A percentile compares a stretch with the other conserved stretches of the same genome.
Conservation (phyloP, 2,329 filamentous ascomycete genomes). For the Helotiales sp. region DNA sequence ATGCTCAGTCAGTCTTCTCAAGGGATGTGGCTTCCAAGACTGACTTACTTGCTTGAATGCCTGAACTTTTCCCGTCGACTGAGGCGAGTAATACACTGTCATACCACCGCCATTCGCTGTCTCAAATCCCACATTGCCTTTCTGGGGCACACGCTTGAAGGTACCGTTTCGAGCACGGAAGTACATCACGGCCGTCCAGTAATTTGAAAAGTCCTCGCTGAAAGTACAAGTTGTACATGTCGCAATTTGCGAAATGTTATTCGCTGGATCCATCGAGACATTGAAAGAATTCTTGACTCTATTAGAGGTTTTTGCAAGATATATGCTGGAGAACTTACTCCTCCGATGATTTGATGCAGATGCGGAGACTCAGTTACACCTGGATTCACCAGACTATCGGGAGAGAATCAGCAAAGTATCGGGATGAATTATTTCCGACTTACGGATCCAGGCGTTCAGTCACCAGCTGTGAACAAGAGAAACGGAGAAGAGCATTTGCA, state of each 20-base stretch:
- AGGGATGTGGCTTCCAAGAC: neutral
- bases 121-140: slow-evolving; percentile 37
- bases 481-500: slow-evolving; percentile 14
- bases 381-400: slow-evolving; percentile 12
- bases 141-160: slow-evolving; percentile 34
- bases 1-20: neutral
- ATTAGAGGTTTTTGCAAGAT: neutral
- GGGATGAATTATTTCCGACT: neutral
- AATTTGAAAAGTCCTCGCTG: slow-evolving; percentile 39
- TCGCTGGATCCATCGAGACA: slow-evolving; percentile 37
- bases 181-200: slow-evolving; percentile 36
- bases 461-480: slow-evolving; percentile 23
- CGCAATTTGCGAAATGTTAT: slow-evolving; percentile 29
- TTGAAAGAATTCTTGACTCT: slow-evolving; percentile 40
- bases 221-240: slow-evolving; percentile 38
- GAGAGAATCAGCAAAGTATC: neutral
- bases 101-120: slow-evolving; percentile 37
- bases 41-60: slow-evolving; percentile 38
- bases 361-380: slow-evolving; percentile 16
- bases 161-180: slow-evolving; percentile 34
- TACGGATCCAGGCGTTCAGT: slow-evolving; percentile 23
- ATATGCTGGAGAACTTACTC: slow-evolving; percentile 6
- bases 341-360: slow-evolving; percentile 23
- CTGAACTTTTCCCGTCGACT: slow-evolving; percentile 38
- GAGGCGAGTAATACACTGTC: slow-evolving; percentile 39